A percentile compares a stretch with the other conserved stretches of the same genome.
Evolutionary conservation across 345 rosid species (phyloP).

Genomic region (Laguncularia racemosa): DNA sequence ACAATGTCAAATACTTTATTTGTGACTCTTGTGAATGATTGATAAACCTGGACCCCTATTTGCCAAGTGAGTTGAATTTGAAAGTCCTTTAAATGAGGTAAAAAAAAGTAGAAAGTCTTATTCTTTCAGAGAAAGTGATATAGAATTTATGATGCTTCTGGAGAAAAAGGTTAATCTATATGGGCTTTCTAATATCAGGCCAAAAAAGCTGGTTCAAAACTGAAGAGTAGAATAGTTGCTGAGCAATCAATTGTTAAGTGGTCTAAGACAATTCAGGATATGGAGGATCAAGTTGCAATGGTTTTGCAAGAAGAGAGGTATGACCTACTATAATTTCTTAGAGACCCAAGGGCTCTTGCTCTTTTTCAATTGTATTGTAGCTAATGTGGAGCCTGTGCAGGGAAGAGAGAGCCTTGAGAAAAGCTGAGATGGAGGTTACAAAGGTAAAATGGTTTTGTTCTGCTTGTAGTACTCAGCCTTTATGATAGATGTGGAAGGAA

Average conservation of each 20-base stretch:
- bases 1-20: no score
- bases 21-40: no score
- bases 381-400: constrained; percentile 30
- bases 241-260: constrained; percentile 86
- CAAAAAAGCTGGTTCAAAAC: constrained; percentile 82
- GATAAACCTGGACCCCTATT: no score
- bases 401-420: constrained; percentile 80
- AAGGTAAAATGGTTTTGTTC: constrained; percentile 45
- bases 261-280: constrained; percentile 74
- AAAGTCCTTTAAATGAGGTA: no score
- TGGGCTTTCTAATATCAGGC: constrained; percentile 36
- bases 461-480: background rate
- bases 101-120: no score
- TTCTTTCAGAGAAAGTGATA: no score
- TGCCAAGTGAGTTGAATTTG: no score
- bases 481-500: background rate
- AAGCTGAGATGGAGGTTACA: constrained; percentile 93
- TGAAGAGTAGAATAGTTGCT: constrained; percentile 74
- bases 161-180: background rate
- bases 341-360: constrained; percentile 2
- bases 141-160: background rate
- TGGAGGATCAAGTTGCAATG: constrained; percentile 74
- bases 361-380: constrained; percentile 14
- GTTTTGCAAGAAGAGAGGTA: constrained; percentile 85
- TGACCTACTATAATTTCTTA: background rate